These are phyloP conservation scores for Fusarium anthophilum DNA, from an alignment of 2,329 filamentous ascomycete species.

Conservation along the genomic window DNA sequence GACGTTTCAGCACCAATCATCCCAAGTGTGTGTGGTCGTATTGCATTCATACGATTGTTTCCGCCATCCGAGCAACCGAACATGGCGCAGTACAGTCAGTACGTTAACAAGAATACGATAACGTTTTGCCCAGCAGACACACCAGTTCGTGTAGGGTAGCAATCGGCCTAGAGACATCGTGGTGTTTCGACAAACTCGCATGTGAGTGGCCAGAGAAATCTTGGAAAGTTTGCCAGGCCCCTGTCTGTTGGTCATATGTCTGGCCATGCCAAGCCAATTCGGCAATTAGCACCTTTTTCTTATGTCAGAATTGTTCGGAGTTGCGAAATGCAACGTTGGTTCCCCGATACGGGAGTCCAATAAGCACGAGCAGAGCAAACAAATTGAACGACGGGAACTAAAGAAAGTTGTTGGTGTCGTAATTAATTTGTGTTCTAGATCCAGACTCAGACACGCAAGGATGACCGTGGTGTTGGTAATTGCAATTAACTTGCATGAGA, in stretches of 20 bases:
- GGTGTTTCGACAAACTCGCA: slow-evolving; percentile 17
- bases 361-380: not conserved
- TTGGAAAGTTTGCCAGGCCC: slow-evolving; percentile 16
- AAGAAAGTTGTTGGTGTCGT: slow-evolving; percentile 7
- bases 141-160: slow-evolving; percentile 27
- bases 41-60: not conserved
- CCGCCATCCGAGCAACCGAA: not conserved
- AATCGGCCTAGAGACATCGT: not conserved
- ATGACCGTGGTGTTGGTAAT: slow-evolving; percentile 17
- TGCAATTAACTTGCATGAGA: slow-evolving; percentile 11
- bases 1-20: not conserved
- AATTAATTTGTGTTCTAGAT: not conserved
- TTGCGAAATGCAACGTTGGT: slow-evolving; percentile 17
- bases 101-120: slow-evolving; percentile 21
- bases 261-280: slow-evolving; percentile 13
- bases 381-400: slow-evolving; percentile 8
- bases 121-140: not conserved
- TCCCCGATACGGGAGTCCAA: slow-evolving; percentile 6
- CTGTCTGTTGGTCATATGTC: slow-evolving; percentile 9
- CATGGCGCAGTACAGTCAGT: slow-evolving; percentile 15
- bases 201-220: slow-evolving; percentile 25
- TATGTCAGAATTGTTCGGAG: slow-evolving; percentile 2
- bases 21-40: not conserved
- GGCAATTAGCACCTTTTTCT: slow-evolving; percentile 8
- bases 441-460: not conserved